Conservation (phyloP, 768 basidiomycete species). For the Leccinum variicolor region DNA sequence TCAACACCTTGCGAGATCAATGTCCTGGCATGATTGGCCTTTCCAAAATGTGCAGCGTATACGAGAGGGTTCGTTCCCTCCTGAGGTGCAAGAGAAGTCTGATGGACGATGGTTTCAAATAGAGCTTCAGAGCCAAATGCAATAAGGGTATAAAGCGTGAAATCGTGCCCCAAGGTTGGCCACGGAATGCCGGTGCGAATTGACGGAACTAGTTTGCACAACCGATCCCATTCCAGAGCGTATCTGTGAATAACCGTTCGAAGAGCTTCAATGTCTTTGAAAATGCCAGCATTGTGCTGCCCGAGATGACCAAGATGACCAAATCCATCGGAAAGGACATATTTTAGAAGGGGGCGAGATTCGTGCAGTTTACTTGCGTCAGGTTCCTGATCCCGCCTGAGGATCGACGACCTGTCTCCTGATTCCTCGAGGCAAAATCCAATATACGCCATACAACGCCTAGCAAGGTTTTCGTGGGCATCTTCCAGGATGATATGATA, state of each 20-base stretch:
- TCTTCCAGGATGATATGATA: too few species aligned
- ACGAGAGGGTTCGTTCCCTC: conserved; percentile 5
- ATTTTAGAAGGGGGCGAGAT: conserved; percentile 3
- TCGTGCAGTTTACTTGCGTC: not conserved
- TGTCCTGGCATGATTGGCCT: not conserved
- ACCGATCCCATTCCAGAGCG: not conserved
- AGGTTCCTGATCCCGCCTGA: not conserved
- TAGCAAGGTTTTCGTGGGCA: too few species aligned
- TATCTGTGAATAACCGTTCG: not conserved
- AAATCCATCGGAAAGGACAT: conserved; percentile 12
- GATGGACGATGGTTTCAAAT: not conserved
- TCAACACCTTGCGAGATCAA: not conserved
- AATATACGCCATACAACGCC: too few species aligned
- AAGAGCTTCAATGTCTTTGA: conserved; percentile 2
- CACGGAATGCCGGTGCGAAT: not conserved
- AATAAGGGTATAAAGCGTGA: conserved; percentile 6
- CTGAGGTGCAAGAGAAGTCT: not conserved
- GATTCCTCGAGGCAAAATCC: too few species aligned
- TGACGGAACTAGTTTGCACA: not conserved
- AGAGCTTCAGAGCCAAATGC: conserved; percentile 1
- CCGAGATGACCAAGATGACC: conserved; percentile 5
- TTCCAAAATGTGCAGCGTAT: not conserved
- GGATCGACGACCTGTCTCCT: too few species aligned
- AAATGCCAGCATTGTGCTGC: not conserved
- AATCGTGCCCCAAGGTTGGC: conserved; percentile 2